Evolutionary conservation across 768 basidiomycete species (phyloP), one percentile per base, ranked within the genome.

Genomic region (Termitomyces sp.): DNA sequence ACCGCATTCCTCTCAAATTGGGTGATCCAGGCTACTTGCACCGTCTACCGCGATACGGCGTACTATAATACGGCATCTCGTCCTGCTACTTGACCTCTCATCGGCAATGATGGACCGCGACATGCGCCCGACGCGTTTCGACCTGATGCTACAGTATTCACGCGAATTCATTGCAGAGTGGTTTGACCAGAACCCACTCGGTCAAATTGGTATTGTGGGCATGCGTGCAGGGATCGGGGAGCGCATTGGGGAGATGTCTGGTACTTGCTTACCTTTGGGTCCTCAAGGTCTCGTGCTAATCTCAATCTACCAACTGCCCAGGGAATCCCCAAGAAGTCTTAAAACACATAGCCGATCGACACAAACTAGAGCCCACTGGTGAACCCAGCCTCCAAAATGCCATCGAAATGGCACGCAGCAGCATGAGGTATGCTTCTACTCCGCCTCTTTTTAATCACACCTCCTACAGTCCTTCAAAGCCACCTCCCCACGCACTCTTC

Each of bases 121-220:
- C 74, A 92, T 96, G 87, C 84, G 96, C 6, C 94, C 95, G 12
- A 94, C 92, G 22, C 84, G 97, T 56, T 95, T 96, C 64, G 95
- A 97, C 68, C 72, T 99, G 33, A 89, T 87, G 65, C 74, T 98
- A 44, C 88, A 95, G 67, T 96, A 95, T 69, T 84, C 94, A 14
- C 83, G 94, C 57, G 92, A 93, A 65, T 99, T 98, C 64, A 82
- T 98, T 30, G 77, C 82, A 7, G 97, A 99, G 70, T 99, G 96
- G 95, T 99, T 98, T 71, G 97, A 99, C 74, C 97, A 98, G 75
- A 99, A 99, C 67, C 97, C 97, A 1, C 79, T 99, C 13, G 95
- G 96, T 22, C 97, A 98, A 73, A 92, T 99, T 62, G 96, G 95
- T 1, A 76, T 98, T 32, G 93, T 98, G 18, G 93, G 92, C 5